phyloP scores from a whole-genome alignment of 2,329 filamentous ascomycete species.

The Alternaria arbusti region DNA sequence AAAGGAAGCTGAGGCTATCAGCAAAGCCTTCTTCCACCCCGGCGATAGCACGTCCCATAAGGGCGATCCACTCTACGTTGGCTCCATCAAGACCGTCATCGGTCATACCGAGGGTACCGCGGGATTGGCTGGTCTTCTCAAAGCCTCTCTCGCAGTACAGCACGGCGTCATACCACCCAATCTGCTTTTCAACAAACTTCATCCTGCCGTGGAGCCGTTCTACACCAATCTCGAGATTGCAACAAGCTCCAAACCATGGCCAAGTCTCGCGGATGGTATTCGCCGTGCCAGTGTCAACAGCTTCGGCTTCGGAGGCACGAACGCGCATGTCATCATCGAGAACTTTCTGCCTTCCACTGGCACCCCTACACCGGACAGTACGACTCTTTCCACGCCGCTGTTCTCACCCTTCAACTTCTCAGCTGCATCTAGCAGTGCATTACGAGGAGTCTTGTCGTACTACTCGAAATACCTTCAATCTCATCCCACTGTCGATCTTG shows the following conservation, averaged over 20 bases:
- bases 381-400: background rate
- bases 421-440: background rate
- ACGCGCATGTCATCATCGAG: constrained; percentile 38
- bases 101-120: constrained; percentile 52
- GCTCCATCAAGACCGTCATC: constrained; percentile 48
- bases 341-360: background rate
- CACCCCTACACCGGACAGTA: background rate
- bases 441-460: background rate
- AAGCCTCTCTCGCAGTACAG: constrained; percentile 42
- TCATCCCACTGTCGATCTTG: background rate
- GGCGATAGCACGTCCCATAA: background rate
- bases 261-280: background rate
- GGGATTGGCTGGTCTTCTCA: constrained; percentile 48
- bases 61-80: constrained; percentile 16
- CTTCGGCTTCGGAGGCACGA: constrained; percentile 37
- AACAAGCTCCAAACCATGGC: constrained; percentile 15
- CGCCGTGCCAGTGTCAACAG: constrained; percentile 29
- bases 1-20: constrained; percentile 26
- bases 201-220: constrained; percentile 34
- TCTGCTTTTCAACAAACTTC: constrained; percentile 42
- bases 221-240: constrained; percentile 19
- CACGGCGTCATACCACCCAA: constrained; percentile 42
- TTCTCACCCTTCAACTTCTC: background rate
- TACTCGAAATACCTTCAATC: background rate
- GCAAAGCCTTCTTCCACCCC: constrained; percentile 7